Conservation (phyloP, 352 stramenopile species). For the Globisporangium polare region DNA sequence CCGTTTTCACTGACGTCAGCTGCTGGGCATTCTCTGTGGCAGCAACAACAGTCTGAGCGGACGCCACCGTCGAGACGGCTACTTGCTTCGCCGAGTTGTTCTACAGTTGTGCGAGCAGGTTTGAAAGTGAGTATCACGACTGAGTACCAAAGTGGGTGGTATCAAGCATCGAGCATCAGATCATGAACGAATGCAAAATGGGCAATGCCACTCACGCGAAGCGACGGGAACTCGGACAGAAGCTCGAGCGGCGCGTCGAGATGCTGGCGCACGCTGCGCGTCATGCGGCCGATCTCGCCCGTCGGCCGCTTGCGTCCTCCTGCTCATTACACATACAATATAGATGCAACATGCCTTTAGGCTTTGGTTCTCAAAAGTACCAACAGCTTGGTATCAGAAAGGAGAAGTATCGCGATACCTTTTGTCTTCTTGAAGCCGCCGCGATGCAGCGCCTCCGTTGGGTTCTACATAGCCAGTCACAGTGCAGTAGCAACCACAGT, state of each 20-base stretch:
- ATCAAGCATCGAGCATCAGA: background rate
- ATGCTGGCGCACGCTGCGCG: conserved; percentile 73
- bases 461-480: conserved; percentile 25
- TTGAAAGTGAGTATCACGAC: background rate
- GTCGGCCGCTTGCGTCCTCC: conserved; percentile 56
- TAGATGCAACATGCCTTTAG: background rate
- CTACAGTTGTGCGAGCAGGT: background rate
- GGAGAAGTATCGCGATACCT: conserved; percentile 22
- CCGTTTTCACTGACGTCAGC: background rate
- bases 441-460: conserved; percentile 61
- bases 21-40: background rate
- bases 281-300: conserved; percentile 67
- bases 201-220: conserved; percentile 32
- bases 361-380: background rate
- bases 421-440: conserved; percentile 71
- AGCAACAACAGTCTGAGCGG: conserved; percentile 12
- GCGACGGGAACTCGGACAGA: conserved; percentile 50
- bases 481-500: background rate
- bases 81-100: conserved; percentile 27
- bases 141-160: background rate
- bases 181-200: background rate
- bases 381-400: background rate
- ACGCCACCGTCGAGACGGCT: conserved; percentile 7
- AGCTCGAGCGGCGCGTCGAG: conserved; percentile 69
- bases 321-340: background rate